Evolutionary conservation across 1,284 basidiomycete species (phyloP).

Genomic region (Prillingera fragicola): DNA sequence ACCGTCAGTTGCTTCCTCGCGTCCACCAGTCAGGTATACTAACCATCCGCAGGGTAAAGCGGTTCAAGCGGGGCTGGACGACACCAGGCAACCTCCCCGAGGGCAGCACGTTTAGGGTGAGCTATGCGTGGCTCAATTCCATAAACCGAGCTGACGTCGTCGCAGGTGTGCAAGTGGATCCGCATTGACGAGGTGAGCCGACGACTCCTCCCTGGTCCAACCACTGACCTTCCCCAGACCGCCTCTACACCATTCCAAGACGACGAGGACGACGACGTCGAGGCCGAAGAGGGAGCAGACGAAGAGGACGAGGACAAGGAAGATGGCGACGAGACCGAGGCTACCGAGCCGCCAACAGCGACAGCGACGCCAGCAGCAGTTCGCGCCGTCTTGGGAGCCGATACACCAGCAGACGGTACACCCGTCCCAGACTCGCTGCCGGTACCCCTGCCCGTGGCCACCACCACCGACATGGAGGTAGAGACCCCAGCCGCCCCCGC

Average conservation of each 20-base stretch:
- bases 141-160: too few species aligned
- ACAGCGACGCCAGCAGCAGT: conserved; percentile 12
- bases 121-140: too few species aligned
- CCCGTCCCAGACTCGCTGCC: conserved; percentile 1
- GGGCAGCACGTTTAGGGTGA: conserved; percentile 31
- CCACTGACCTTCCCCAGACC: conserved; percentile 2
- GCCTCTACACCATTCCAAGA: conserved; percentile 12
- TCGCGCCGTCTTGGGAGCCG: too few species aligned
- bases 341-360: conserved; percentile 10
- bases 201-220: neutral
- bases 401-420: conserved; percentile 2
- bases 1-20: conserved; percentile 22
- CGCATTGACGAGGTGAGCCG: conserved; percentile 12
- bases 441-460: too few species aligned
- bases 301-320: neutral
- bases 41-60: conserved; percentile 22
- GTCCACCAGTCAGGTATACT: neutral
- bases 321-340: conserved; percentile 1
- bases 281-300: neutral
- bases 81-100: conserved; percentile 29
- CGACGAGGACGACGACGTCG: conserved; percentile 6
- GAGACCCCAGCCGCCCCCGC: neutral
- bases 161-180: conserved; percentile 20
- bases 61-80: conserved; percentile 34
- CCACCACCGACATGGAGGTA: neutral